A percentile compares a stretch with the other conserved stretches of the same genome.
These are phyloP conservation scores for Pseudocercospora fuligena DNA, from an alignment of 2,329 filamentous ascomycete species.

Conservation along the genomic window DNA sequence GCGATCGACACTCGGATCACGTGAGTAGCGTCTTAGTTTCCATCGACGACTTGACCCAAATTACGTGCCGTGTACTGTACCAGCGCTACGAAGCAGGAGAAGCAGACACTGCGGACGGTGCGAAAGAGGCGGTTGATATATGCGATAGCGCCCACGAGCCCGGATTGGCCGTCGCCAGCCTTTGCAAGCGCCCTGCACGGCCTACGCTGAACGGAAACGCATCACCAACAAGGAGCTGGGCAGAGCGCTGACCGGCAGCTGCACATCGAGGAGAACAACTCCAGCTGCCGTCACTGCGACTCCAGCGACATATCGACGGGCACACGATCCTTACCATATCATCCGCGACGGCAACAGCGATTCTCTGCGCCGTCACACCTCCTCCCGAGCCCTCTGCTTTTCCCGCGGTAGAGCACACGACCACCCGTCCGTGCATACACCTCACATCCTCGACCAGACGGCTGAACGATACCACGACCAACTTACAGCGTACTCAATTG, in stretches of 20 bases:
- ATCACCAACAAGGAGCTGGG: slow-evolving; percentile 4
- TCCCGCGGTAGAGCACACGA: slow-evolving; percentile 10
- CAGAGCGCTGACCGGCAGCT: slow-evolving; percentile 4
- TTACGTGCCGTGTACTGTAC: background rate
- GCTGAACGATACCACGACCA: slow-evolving; percentile 19
- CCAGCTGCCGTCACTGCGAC: background rate
- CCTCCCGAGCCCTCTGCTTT: background rate
- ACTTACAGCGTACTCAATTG: slow-evolving; percentile 1
- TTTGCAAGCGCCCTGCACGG: slow-evolving; percentile 10
- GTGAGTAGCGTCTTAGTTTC: background rate
- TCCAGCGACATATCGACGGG: background rate
- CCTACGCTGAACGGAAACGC: background rate
- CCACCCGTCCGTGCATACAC: slow-evolving; percentile 11
- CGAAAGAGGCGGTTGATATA: background rate
- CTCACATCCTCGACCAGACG: slow-evolving; percentile 10
- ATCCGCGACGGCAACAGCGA: slow-evolving; percentile 6
- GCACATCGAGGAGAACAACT: background rate
- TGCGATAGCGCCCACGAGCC: background rate
- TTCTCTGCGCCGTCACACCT: background rate
- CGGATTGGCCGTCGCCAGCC: slow-evolving; percentile 3
- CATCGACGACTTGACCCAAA: background rate
- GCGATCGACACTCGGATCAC: background rate
- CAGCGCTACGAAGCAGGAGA: background rate
- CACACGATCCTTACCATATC: slow-evolving; percentile 3
- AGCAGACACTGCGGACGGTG: slow-evolving; percentile 5